Conservation (phyloP, 805 yeast species). For the Yamadazyma olivae region DNA sequence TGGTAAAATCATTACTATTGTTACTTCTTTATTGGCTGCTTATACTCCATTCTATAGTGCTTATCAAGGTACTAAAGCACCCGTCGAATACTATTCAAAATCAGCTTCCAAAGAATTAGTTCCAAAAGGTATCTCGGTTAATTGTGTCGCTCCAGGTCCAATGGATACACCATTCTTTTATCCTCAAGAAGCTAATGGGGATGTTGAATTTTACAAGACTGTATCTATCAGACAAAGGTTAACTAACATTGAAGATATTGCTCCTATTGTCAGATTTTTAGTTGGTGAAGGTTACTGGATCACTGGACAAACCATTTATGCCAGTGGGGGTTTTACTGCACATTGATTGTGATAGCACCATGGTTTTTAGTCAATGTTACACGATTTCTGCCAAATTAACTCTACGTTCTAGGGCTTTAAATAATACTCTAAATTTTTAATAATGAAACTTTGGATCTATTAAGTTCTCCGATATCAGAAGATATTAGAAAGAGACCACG, state of each 20-base stretch:
- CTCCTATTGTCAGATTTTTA: constrained; percentile 58
- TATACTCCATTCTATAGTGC: constrained; percentile 51
- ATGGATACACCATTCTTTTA: constrained; percentile 67
- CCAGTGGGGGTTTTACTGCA: constrained; percentile 66
- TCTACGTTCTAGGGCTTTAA: too few species aligned
- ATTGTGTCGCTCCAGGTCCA: constrained; percentile 63
- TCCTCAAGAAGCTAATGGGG: constrained; percentile 53
- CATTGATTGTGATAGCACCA: too few species aligned
- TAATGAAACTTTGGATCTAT: too few species aligned
- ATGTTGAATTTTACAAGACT: constrained; percentile 55
- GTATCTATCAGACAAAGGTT: constrained; percentile 47
- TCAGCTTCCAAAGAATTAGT: constrained; percentile 54
- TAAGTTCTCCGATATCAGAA: too few species aligned
- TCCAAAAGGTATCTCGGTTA: constrained; percentile 45
- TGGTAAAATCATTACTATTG: constrained; percentile 55
- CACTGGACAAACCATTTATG: constrained; percentile 66
- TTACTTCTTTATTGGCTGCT: constrained; percentile 66
- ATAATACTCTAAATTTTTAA: too few species aligned
- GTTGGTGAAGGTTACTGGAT: constrained; percentile 68
- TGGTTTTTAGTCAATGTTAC: too few species aligned
- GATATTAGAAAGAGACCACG: too few species aligned
- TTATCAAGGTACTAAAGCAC: constrained; percentile 58
- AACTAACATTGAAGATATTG: constrained; percentile 59
- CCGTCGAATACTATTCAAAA: constrained; percentile 52
- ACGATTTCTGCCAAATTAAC: too few species aligned